A percentile compares a stretch with the other conserved stretches of the same genome.
These are phyloP conservation scores for Morella rubra DNA, from an alignment of 306 rosid species.

Conservation along the genomic window DNA sequence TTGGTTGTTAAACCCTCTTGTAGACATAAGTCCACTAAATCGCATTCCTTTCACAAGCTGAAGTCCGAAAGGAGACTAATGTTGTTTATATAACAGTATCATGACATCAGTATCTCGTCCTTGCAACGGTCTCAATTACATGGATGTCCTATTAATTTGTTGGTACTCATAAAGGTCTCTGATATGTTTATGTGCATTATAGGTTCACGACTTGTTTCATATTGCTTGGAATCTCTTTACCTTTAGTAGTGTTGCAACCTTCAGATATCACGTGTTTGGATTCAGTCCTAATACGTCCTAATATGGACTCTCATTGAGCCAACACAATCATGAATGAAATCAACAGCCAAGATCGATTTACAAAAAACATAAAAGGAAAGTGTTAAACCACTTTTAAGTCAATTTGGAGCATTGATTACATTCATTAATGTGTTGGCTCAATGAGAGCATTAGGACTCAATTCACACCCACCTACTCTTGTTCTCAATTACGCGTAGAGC, in stretches of 20 bases:
- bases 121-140: not conserved
- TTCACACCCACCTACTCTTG: not conserved
- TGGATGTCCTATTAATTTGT: not conserved
- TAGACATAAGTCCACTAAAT: not conserved
- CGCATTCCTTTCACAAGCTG: not conserved
- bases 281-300: no score
- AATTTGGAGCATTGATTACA: no score
- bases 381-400: no score
- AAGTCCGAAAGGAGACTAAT: not conserved
- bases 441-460: no score
- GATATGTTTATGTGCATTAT: slow-evolving; percentile 1
- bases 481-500: not conserved
- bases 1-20: no score
- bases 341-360: no score
- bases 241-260: not conserved
- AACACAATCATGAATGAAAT: no score
- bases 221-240: not conserved
- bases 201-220: not conserved
- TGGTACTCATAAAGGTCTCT: not conserved
- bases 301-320: no score
- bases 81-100: not conserved
- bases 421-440: no score
- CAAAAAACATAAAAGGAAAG: no score
- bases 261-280: not conserved
- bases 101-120: not conserved